Evolutionary conservation across 306 rosid species (phyloP), one percentile per base, ranked within the genome.

Genomic region (Adenanthera pavonina): DNA sequence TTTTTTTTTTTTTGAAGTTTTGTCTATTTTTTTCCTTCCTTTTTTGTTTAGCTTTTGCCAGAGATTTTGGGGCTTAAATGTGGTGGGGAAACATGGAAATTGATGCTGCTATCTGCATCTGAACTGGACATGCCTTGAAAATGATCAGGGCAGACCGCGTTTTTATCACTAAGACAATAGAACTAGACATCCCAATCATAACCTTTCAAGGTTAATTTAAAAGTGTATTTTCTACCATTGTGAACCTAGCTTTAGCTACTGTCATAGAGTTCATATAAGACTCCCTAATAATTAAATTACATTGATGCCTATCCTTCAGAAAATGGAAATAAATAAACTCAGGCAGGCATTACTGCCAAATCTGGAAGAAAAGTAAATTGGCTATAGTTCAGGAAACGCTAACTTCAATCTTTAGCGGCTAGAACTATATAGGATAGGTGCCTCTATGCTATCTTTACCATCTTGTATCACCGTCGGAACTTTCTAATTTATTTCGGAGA

Each of bases 201-300:
- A 56, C 7, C 35, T 20, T 47, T 67, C 60, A 16, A 44, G 41
- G 49, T 67, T 59, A 59, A 75, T 51, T 49, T 68, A 47, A 56
- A 49, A 67, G 25, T 72, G 54, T 43, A 30, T 48, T 78, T 20
- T 51, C 77, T 47, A 71, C 35, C 48, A 33, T 64, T 11, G 11
- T 47, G 71, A 13, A 44, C 8, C 30, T 25, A 25, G 30, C 30
- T 25, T 60, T 16, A 13, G 65, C 30, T 67, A 53, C 78, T 73
- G n/a, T 7, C 6, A 41, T 53, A 25, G 67, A 46, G 9, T 66
- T 17, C 67, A 46, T 30, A 0, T 15, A 49, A 67, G 41, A 68
- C 34, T 48, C 43, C 9, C 7, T 4, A 34, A 20, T 17, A 13
- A 17, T 59, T 56, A 35, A 41, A 44, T 47, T 40, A 75, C 36